Conservation (phyloP, 176 grass and related monocot genomes). For the Ensete ventricosum region DNA sequence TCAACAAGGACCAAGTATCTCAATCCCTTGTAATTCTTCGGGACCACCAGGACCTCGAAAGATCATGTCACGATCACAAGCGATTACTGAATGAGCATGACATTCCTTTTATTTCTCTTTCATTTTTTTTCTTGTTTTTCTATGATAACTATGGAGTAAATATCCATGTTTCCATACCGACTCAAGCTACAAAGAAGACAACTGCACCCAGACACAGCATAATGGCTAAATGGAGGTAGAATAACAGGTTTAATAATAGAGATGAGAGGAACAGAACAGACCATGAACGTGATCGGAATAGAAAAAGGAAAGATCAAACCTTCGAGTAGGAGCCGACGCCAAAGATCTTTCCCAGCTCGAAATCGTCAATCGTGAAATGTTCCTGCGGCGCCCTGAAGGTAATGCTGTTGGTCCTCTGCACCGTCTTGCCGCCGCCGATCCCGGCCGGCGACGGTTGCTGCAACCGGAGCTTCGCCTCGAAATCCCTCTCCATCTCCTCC, state of each 20-base stretch:
- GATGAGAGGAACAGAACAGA: background rate
- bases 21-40: background rate
- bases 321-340: slow-evolving; percentile 97
- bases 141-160: background rate
- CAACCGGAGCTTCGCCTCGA: slow-evolving; percentile 55
- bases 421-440: background rate
- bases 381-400: slow-evolving; percentile 94
- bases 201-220: background rate
- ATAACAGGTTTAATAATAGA: background rate
- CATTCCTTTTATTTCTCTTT: background rate
- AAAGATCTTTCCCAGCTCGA: slow-evolving; percentile 86
- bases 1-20: background rate
- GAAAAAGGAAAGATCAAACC: slow-evolving; percentile 25
- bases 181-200: background rate
- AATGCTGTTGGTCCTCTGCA: slow-evolving; percentile 54
- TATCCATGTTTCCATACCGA: background rate
- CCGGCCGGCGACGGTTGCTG: slow-evolving; percentile 18
- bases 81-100: background rate
- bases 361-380: slow-evolving; percentile 77
- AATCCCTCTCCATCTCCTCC: slow-evolving; percentile 95
- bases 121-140: background rate
- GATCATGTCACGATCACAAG: background rate
- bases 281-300: background rate
- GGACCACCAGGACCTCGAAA: background rate
- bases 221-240: background rate